Percentiles rank a stretch among this genome's conserved stretches.
Conservation (phyloP, 768 basidiomycete species). For the Boletus vinaceobasis region DNA sequence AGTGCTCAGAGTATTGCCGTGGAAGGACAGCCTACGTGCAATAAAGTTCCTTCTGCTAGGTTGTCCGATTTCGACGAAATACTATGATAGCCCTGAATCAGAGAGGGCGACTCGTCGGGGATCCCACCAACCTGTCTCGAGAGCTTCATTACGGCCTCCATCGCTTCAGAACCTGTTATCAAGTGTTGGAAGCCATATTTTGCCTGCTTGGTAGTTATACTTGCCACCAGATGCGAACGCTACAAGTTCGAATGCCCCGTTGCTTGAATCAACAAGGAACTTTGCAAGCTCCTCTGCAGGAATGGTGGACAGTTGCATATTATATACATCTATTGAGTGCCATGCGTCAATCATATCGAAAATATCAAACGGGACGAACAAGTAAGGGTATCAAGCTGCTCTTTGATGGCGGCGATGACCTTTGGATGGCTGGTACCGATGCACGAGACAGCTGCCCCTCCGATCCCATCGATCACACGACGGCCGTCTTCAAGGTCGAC, state of each 20-base stretch:
- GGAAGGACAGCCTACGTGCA: constrained; percentile 73
- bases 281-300: constrained; percentile 80
- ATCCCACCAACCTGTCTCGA: constrained; percentile 58
- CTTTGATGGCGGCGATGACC: constrained; percentile 70
- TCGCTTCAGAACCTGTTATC: constrained; percentile 74
- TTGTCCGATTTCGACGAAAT: constrained; percentile 68
- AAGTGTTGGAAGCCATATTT: background rate
- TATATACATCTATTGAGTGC: constrained; percentile 66
- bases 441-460: constrained; percentile 82
- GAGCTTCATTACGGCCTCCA: constrained; percentile 84
- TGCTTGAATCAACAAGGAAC: constrained; percentile 56
- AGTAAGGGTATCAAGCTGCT: constrained; percentile 73
- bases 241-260: constrained; percentile 69
- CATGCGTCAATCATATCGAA: background rate
- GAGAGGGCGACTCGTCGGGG: background rate
- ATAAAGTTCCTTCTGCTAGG: constrained; percentile 74
- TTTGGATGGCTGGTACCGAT: constrained; percentile 72
- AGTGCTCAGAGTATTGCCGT: constrained; percentile 78
- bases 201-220: constrained; percentile 5
- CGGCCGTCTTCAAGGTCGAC: constrained; percentile 68
- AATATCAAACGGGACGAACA: constrained; percentile 45
- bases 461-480: constrained; percentile 72
- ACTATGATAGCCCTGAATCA: constrained; percentile 40
- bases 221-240: constrained; percentile 76
- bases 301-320: constrained; percentile 76